Percentiles rank a stretch among this genome's conserved stretches.
Conservation (phyloP, 495 filamentous ascomycete species). For the Aspergillus indologenus region DNA sequence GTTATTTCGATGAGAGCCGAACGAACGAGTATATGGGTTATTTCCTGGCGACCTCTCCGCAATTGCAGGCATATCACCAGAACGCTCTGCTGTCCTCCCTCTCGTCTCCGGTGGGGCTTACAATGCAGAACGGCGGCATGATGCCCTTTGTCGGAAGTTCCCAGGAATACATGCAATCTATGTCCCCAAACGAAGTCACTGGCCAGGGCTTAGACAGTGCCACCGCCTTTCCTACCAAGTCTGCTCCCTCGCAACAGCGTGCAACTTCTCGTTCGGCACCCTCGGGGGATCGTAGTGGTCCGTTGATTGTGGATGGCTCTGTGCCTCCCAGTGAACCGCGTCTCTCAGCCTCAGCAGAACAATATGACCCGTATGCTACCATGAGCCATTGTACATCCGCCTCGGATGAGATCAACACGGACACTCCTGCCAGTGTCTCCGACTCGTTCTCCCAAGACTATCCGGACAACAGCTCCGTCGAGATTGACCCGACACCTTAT, state of each 20-base stretch:
- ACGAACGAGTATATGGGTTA: slow-evolving; percentile 64
- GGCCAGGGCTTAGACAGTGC: slow-evolving; percentile 24
- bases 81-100: slow-evolving; percentile 43
- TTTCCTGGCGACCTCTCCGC: slow-evolving; percentile 58
- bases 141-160: slow-evolving; percentile 41
- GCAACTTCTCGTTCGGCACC: slow-evolving; percentile 25
- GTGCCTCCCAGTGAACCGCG: slow-evolving; percentile 38
- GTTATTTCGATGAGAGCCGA: slow-evolving; percentile 45
- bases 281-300: slow-evolving; percentile 36
- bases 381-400: slow-evolving; percentile 36
- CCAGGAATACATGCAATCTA: slow-evolving; percentile 39
- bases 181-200: slow-evolving; percentile 30
- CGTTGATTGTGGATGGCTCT: slow-evolving; percentile 46
- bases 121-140: slow-evolving; percentile 44
- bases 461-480: slow-evolving; percentile 36
- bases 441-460: slow-evolving; percentile 43
- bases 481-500: slow-evolving; percentile 33
- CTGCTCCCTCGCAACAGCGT: slow-evolving; percentile 20
- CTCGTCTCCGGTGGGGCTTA: slow-evolving; percentile 46
- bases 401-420: slow-evolving; percentile 42
- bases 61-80: slow-evolving; percentile 49
- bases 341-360: slow-evolving; percentile 24
- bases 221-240: slow-evolving; percentile 17
- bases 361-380: slow-evolving; percentile 32
- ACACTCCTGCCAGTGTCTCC: slow-evolving; percentile 41